These are phyloP conservation scores for Tulasnella calospora DNA, from an alignment of 768 basidiomycete species.

Conservation along the genomic window DNA sequence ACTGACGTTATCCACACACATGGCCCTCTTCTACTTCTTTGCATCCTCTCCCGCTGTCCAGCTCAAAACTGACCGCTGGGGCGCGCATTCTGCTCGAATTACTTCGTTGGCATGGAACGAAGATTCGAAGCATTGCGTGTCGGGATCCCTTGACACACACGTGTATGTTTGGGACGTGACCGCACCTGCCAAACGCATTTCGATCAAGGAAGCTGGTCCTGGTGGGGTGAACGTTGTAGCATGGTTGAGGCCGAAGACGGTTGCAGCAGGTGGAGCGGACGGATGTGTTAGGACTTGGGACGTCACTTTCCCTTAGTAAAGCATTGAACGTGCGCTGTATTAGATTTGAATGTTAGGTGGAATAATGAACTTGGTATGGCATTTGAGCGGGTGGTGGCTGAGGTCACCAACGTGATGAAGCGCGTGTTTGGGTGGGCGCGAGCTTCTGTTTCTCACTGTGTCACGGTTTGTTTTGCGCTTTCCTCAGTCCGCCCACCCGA, in stretches of 20 bases:
- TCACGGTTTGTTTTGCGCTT: background rate
- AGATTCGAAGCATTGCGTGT: slow-evolving; percentile 71
- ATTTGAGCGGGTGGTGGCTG: background rate
- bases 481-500: background rate
- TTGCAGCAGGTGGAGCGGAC: slow-evolving; percentile 77
- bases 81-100: slow-evolving; percentile 77
- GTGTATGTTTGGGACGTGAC: slow-evolving; percentile 80
- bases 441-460: background rate
- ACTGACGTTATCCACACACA: background rate
- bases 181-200: slow-evolving; percentile 62
- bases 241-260: slow-evolving; percentile 61
- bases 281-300: slow-evolving; percentile 68
- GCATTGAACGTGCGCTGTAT: background rate
- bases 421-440: background rate
- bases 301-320: slow-evolving; percentile 28
- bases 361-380: background rate
- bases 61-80: slow-evolving; percentile 74
- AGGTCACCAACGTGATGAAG: background rate
- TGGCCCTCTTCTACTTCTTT: background rate
- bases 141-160: slow-evolving; percentile 88
- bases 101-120: slow-evolving; percentile 71
- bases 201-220: slow-evolving; percentile 79
- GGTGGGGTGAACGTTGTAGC: slow-evolving; percentile 78
- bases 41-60: slow-evolving; percentile 32
- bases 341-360: background rate